Base-by-base conservation (phyloP, 2,329 filamentous ascomycete species). In the Metarhizium humberi region DNA sequence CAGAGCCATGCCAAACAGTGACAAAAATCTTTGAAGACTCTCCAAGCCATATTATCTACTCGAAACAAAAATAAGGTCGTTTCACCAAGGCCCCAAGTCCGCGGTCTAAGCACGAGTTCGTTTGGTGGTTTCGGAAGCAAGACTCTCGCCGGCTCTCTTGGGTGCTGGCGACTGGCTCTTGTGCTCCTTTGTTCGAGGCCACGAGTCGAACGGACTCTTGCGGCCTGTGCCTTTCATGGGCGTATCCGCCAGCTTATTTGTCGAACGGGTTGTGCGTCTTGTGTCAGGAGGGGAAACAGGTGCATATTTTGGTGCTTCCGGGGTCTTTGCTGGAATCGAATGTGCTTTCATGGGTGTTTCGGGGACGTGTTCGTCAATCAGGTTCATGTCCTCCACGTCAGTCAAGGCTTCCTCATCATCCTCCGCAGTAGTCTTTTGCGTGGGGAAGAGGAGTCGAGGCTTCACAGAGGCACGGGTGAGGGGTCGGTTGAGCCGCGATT, bases 401-500 rank as follows among this genome's bases (percentile, higher is more conserved):
- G 82, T 82, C 56, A 71, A 67, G 6, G 79, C 79, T 64, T 88
- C 83, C 53, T 84, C 82, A 53, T 84, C 78, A 52, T 83, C 68
- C 32, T 72, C 66, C 55, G 73, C 70, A 62, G 64, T 70, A 62
- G 66, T 73, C 60, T 76, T 76, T 58, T 73, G 74, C 45, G 73
- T 70, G 4, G 84, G 81, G 71, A 90, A 92, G 7, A 92, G 78
- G 8, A 90, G 78, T 38, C 86, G 82, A 14, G 87, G 87, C 69
- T 87, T 86, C 66, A 91, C 77, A 1, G 80, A 75, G n/a, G 85
- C 84, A 56, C 86, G 83, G 29, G 85, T 87, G 53, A 87, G 70
- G 25, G 77, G 81, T 34, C 67, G 66, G 56, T 66, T 60, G 34
- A 71, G 68, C 50, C 65, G 61, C 49, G 67, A 61, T 36, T 72